Evolutionary conservation across 2,329 filamentous ascomycete genomes (phyloP).

Genomic region (Colletotrichum destructivum): DNA sequence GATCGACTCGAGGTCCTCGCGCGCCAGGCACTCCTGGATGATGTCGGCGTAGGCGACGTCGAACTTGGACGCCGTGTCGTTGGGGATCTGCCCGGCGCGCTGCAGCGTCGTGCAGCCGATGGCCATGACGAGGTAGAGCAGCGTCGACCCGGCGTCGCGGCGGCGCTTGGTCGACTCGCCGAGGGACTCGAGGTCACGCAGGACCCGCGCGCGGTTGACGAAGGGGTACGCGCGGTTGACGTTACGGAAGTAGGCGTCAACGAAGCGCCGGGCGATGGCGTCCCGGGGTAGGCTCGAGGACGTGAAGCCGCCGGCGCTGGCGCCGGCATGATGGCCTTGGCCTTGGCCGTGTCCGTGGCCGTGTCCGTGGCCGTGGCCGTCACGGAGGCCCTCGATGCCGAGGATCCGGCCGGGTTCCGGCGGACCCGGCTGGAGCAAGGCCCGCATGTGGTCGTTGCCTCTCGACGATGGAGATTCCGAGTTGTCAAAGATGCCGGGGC

Average conservation of each 20-base stretch:
- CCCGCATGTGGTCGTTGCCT: constrained; percentile 29
- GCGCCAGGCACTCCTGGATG: constrained; percentile 56
- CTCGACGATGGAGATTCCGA: constrained; percentile 27
- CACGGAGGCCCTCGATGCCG: constrained; percentile 35
- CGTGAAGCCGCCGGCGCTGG: constrained; percentile 4
- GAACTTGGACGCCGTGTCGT: constrained; percentile 51
- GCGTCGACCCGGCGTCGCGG: constrained; percentile 51
- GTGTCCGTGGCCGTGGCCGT: not conserved
- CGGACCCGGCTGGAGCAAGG: constrained; percentile 31
- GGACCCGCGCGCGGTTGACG: constrained; percentile 55
- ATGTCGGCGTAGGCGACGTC: constrained; percentile 57
- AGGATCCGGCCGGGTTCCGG: constrained; percentile 26
- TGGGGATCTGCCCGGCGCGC: constrained; percentile 58
- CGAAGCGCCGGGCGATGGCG: constrained; percentile 51
- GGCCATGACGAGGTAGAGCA: constrained; percentile 61
- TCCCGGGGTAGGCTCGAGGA: constrained; percentile 44
- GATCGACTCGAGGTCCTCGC: constrained; percentile 55
- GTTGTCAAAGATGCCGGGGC: not conserved
- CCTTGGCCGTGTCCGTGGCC: not conserved
- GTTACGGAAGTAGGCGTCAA: constrained; percentile 62
- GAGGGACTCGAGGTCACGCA: constrained; percentile 52
- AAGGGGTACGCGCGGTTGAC: constrained; percentile 63
- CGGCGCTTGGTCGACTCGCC: constrained; percentile 45
- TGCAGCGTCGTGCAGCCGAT: constrained; percentile 62
- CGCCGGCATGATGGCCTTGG: too few species aligned